Conservation (phyloP, 257 asterid genomes). For the Misopates orontium region DNA sequence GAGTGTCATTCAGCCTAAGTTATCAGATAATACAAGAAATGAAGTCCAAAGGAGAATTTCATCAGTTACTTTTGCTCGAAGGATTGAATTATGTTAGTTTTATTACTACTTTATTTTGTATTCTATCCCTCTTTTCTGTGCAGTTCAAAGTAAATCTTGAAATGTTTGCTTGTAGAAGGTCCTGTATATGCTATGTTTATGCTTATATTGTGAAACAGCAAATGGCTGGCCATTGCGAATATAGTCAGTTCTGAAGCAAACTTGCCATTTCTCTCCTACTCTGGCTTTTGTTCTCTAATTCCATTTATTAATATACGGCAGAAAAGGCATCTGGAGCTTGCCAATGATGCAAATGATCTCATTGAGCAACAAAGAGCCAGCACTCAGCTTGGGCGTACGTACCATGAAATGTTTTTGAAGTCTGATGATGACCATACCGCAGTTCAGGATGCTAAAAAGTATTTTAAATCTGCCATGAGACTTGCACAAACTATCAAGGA, state of each 20-base stretch:
- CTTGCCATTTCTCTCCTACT: background rate
- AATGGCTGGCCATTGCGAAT: background rate
- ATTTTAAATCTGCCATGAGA: conserved; percentile 67
- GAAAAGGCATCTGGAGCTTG: conserved; percentile 87
- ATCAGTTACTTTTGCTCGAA: too few relatives aligned
- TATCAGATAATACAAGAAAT: background rate
- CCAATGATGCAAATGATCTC: conserved; percentile 64
- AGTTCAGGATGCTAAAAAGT: conserved; percentile 67
- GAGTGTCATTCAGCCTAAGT: background rate
- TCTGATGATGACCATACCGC: conserved; percentile 79
- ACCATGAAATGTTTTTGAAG: conserved; percentile 76
- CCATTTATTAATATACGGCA: conserved; percentile 29
- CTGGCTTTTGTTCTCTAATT: background rate
- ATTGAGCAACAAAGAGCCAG: conserved; percentile 93
- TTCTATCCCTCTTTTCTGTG: background rate
- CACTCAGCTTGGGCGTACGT: conserved; percentile 96
- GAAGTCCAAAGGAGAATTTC: background rate
- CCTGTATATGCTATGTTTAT: background rate
- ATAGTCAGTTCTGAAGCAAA: background rate
- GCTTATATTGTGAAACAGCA: background rate
- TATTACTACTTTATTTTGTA: too few relatives aligned
- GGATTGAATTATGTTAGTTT: background rate
- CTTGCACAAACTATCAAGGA: conserved; percentile 63
- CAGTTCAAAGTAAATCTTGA: background rate
- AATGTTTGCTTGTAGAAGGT: background rate